Evolutionary conservation across 306 rosid species (phyloP), one percentile per base, ranked within the genome.

Genomic region (Prinsepia uniflora): DNA sequence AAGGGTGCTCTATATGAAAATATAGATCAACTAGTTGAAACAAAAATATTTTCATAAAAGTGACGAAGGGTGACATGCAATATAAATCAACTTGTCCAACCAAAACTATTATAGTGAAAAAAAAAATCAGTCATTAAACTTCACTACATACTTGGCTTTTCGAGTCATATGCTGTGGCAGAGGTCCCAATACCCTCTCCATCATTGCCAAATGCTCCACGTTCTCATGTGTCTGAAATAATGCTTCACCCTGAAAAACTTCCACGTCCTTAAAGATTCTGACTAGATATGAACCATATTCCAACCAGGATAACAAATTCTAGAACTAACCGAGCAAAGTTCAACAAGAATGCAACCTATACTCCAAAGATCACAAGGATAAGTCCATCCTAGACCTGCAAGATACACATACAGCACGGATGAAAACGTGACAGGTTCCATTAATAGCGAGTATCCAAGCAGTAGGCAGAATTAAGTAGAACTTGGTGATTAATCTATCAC

Each of bases 161-260:
- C 46, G 82, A 77, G 79, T 71, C 89, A 91, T 81, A 75, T 83
- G 96, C 78, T 79, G 89, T 2, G 97, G 97, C 58, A 91, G 75
- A 71, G 90, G 92, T 71, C 97, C 97, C 82, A 91, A 79, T 72
- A 85, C 90, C 82, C 90, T 86, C 78, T 89, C 92, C 90, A 87
- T 87, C 98, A 92, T 92, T 78, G 98, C 98, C 84, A 92, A 75
- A 81, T 92, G 96, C 89, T 92, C 98, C 82, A 92, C 81, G 77
- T 92, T 92, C 84, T 92, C 98, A 10, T 89, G 98, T 4, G 96
- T 92, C 86, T 92, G 96, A 82, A 89, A 92, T 73, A 92, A 77
- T 43, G 98, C 95, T 72, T 85, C 89, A 1, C 98, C 98, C 98
- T 89, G 84, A 70, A 74, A 86, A 76, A 75, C 67, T 72, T 75